Evolutionary conservation across 2,329 filamentous ascomycete species (phyloP), one percentile per base, ranked within the genome.

Genomic region (Colletotrichum neosansevieriae): DNA sequence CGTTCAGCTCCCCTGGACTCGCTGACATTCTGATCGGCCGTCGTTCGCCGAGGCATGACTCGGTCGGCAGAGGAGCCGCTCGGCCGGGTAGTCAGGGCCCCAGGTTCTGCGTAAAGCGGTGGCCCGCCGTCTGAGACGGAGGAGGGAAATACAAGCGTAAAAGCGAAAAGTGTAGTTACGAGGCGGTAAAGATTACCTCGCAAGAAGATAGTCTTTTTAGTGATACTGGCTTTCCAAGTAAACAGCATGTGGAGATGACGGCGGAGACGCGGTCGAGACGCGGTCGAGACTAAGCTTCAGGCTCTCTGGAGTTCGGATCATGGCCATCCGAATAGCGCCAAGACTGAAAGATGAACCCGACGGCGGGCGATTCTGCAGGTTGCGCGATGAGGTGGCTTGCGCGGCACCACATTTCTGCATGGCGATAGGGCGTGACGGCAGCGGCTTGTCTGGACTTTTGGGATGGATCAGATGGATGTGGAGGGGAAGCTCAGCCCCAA

Each of bases 401-500:
- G 61, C 42, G 40, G 17, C 47, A 64, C 38, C 9, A 36, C 21
- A 32, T 47, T 9, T 42, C n/a, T 11, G 47, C 12, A 40, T 19
- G n/a, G 44, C 58, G 36, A 34, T 19, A 60, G 32, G 45, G 24
- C 29, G 60, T 19, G 36, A 17, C n/a, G 11, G 29, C n/a, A 12
- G 32, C 32, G 24, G 57, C 29, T 29, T 42, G 65, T 68, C 65
- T 59, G n/a, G 40, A 65, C 65, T 53, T 40, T 56, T 38, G 17
- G 17, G 21, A 32, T 3, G 34, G 49, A 59, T 59, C 65, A 38
- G 61, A 59, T 40, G 58, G 13, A 56, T 36, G 65, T 54, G 65
- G 54, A 63, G 49, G 17, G 49, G 36, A 42, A 38, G 57, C 67
- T 69, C 63, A 67, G 63, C 67, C 67, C 63, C 67, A 69, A 67